Conservation (phyloP, 768 basidiomycete species). For the Rhodosporidiobolus sp. region DNA sequence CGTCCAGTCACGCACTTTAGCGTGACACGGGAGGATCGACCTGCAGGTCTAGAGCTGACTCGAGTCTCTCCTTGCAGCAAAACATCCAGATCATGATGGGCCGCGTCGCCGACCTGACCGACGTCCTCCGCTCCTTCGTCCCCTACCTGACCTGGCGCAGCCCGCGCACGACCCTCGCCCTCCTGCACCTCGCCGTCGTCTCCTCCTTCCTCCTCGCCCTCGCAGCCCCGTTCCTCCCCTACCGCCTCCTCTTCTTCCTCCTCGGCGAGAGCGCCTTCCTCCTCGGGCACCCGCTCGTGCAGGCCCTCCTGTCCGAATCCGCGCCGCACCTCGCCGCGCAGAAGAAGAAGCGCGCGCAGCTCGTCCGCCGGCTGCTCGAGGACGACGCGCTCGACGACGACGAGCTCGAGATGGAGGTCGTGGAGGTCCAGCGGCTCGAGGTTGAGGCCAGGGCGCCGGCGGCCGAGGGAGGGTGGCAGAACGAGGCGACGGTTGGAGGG, state of each 20-base stretch:
- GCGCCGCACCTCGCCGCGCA: not conserved
- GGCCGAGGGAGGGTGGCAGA: not conserved
- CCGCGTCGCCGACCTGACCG: constrained; percentile 38
- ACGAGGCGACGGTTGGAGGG: constrained; percentile 25
- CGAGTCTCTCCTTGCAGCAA: constrained; percentile 16
- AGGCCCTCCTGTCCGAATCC: constrained; percentile 7
- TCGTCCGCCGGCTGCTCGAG: constrained; percentile 14
- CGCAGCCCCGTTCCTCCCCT: constrained; percentile 30
- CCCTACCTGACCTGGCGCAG: constrained; percentile 43
- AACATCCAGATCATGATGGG: constrained; percentile 46
- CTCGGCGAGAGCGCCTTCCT: constrained; percentile 35
- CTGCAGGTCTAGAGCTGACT: not conserved
- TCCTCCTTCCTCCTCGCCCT: constrained; percentile 26
- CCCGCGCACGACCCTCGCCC: constrained; percentile 29
- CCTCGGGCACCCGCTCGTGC: constrained; percentile 32
- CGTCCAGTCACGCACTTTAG: not conserved
- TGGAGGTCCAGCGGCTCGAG: constrained; percentile 31
- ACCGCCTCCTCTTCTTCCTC: constrained; percentile 37
- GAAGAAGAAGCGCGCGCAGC: not conserved
- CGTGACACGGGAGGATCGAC: not conserved
- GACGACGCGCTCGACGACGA: constrained; percentile 32
- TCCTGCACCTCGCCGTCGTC: constrained; percentile 36
- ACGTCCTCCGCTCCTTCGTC: constrained; percentile 36
- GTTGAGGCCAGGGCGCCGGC: constrained; percentile 20
- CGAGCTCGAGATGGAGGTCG: constrained; percentile 28